Base-by-base conservation (phyloP, 768 basidiomycete genomes). In the Pseudohyphozyma bogoriensis region DNA sequence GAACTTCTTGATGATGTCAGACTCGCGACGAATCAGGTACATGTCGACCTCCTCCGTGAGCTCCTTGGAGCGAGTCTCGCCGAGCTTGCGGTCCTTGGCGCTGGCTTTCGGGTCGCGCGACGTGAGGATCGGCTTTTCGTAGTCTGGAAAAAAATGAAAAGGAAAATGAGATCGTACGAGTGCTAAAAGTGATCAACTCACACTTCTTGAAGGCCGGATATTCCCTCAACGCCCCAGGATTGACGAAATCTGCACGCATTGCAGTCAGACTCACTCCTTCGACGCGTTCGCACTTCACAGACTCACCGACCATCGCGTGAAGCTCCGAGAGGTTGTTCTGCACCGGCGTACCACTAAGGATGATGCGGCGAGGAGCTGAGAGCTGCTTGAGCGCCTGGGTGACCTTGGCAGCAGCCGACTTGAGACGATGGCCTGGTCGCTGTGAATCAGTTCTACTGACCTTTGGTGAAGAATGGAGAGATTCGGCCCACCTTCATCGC, bases 341-440 rank as follows among this genome's bases (percentile, higher is more conserved):
- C 3, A 99, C 87, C 1, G 95, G 95, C 1, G 95, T 99, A 35
- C 95, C 95, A 1, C 91, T 91, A 5, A 99, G 78, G 39, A 99
- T 92, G 63, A 96, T 79, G 39, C 93, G 77, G 28, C 88, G 78
- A 15, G 79, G 80, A 3, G 89, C 89, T 51, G 79, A 79, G 32
- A 99, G 76, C 6, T 80, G 79, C 54, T 85, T 83, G 69, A 99
- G 88, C 81, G 91, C 87, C 51, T 81, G 79, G 2, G 85, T 85
- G 0, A 90, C 93, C 76, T 96, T 93, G 68, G 85, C 88, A 64
- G 83, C 86, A 7, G 89, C 84, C 13, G 90, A 90, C 70, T 96
- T 97, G 28, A 99, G 78, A 31, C 92, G 79, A 73, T 99, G 95
- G 4, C 89, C 89, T 65, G 28, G 9, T 10, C 18, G 18, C 18